Evolutionary conservation across 371 early-diverging fungal species (phyloP).

Genomic region (Haplosporangium sp.): DNA sequence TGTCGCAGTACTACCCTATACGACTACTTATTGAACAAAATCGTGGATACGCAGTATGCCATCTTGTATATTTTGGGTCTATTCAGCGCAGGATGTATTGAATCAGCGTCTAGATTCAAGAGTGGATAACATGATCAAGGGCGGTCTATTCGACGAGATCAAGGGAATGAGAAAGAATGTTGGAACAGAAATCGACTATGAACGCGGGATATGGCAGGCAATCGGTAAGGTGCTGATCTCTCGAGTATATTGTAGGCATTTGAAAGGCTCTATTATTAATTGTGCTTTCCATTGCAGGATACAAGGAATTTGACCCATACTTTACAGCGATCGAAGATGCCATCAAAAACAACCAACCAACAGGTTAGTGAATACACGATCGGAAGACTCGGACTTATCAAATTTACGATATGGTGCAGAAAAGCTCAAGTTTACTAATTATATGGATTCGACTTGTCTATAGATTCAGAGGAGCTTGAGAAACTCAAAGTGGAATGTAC

Average conservation of each 20-base stretch:
- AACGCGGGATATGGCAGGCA: conserved; percentile 85
- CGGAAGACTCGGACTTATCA: not conserved
- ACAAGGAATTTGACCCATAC: conserved; percentile 86
- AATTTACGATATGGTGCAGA: not conserved
- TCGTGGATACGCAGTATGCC: conserved; percentile 56
- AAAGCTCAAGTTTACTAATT: not conserved
- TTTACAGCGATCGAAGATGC: conserved; percentile 64
- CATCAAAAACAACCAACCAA: conserved; percentile 13
- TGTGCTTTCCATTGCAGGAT: conserved; percentile 61
- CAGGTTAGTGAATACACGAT: conserved; percentile 22
- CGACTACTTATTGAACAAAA: not conserved
- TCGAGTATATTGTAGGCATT: too few species aligned
- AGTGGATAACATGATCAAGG: conserved; percentile 89
- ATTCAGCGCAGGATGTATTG: conserved; percentile 74
- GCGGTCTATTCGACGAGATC: conserved; percentile 88
- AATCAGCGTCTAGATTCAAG: conserved; percentile 85
- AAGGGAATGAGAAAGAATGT: conserved; percentile 70
- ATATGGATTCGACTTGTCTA: not conserved
- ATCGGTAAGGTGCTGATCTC: conserved; percentile 67
- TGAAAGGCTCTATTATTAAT: not conserved
- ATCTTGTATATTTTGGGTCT: conserved; percentile 89
- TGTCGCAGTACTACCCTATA: not conserved
- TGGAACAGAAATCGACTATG: conserved; percentile 71
- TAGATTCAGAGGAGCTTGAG: conserved; percentile 57
- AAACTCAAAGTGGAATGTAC: conserved; percentile 66